Evolutionary conservation across 169 alveolate genomes (phyloP), one percentile per base, ranked within the genome.

Genomic region (Toxoplasma gondii): DNA sequence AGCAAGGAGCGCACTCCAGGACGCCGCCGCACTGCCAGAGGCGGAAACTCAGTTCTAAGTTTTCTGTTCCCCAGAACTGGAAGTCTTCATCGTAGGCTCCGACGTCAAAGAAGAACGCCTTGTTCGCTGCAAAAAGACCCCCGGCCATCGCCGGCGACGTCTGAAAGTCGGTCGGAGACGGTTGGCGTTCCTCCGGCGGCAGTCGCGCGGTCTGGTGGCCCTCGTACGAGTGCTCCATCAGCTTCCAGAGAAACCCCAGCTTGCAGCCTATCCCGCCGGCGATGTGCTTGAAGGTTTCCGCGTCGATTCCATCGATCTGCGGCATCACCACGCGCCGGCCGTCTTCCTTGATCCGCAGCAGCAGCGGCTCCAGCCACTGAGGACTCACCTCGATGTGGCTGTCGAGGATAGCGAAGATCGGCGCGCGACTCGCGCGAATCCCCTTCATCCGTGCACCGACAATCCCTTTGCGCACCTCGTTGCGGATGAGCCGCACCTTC

Each of bases 1-100:
- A 93, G 53, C 97, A 96, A 31, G 97, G 96, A 2, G 97, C 96
- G 81, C 97, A 96, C 81, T 95, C 97, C 44, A 96, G 94, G 27
- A 81, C n/a, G 53, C 97, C 97, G 34, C 97, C 97, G 84, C 97
- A 96, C 96, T 95, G 96, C 97, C 97, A 96, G 70, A 93, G 82
- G 70, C 97, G 83, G 93, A 96, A 96, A 43, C 96, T 93, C 38
- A 95, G 95, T 43, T 96, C 97, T 29, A 96, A 93, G 92, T 96
- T 96, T 45, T 96, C 97, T 17, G 97, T 93, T 2, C 97, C 97
- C 97, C 97, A 96, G 64, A 93, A 92, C 54, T n/a, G 87, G 70
- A 96, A 95, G 31, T 93, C 93, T 39, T 87, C 96, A 92, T 96
- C 97, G 86, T 96, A 96, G 36, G 95, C 96, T 0, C 97, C 97